These are phyloP conservation scores for Plantago coronopus DNA, from an alignment of 305 asterid species.

Conservation along the genomic window DNA sequence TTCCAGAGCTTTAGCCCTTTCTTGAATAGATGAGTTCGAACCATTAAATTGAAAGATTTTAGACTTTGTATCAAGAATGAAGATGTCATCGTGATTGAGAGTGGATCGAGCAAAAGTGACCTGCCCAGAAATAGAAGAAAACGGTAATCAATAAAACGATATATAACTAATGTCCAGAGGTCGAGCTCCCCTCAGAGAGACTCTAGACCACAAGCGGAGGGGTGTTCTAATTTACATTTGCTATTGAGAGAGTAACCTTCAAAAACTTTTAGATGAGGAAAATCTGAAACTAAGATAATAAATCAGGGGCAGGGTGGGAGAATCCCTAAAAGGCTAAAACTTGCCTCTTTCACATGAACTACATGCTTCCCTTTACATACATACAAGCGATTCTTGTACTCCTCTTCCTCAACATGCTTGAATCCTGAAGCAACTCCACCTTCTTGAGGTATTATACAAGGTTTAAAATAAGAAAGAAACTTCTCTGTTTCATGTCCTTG, in stretches of 20 bases:
- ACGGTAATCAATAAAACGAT: conserved; percentile 12
- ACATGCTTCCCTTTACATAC: conserved; percentile 84
- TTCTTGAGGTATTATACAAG: conserved; percentile 80
- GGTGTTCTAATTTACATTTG: no score
- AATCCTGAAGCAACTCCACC: conserved; percentile 68
- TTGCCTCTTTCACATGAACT: conserved; percentile 81
- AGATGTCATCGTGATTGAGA: conserved; percentile 78
- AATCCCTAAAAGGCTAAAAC: conserved; percentile 18
- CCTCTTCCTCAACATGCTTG: conserved; percentile 46
- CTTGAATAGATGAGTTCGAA: conserved; percentile 80
- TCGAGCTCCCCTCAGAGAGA: no score
- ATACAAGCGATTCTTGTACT: conserved; percentile 56
- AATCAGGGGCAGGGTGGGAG: conserved; percentile 5
- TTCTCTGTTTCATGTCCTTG: conserved; percentile 89
- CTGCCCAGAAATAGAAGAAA: conserved; percentile 39
- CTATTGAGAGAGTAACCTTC: no score
- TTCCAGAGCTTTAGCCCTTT: conserved; percentile 91
- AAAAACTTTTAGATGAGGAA: no score
- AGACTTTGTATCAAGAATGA: conserved; percentile 70
- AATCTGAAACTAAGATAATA: neutral
- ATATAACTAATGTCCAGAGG: no score
- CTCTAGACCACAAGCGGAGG: no score
- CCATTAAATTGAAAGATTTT: conserved; percentile 84
- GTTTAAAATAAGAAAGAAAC: conserved; percentile 86
- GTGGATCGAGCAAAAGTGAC: conserved; percentile 81